phyloP scores from a whole-genome alignment of 202 grass and related monocot species.

The Hordeum pubiflorum region DNA sequence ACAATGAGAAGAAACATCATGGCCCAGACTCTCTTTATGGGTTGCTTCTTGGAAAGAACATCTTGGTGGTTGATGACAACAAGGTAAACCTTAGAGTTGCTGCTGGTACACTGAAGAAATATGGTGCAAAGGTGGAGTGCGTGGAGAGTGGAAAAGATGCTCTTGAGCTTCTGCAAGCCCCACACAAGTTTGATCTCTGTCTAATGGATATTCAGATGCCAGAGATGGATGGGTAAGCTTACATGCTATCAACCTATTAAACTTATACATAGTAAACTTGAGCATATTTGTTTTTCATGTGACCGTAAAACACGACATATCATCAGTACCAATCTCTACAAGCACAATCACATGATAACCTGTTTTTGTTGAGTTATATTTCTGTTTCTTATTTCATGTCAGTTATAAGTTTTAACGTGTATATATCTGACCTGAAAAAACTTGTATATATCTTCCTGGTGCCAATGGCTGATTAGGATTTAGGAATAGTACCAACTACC shows the following conservation, averaged over 20 bases:
- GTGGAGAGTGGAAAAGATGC: slow-evolving; percentile 92
- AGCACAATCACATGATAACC: background rate
- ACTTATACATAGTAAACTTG: background rate
- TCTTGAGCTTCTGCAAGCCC: slow-evolving; percentile 64
- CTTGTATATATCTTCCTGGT: background rate
- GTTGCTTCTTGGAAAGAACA: slow-evolving; percentile 75
- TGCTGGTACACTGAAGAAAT: slow-evolving; percentile 83
- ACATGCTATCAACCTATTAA: background rate
- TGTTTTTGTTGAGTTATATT: background rate
- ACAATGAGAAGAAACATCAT: slow-evolving; percentile 47
- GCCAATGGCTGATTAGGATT: background rate
- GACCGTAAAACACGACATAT: background rate
- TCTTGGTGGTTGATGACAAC: slow-evolving; percentile 98
- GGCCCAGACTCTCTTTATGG: slow-evolving; percentile 44
- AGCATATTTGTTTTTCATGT: background rate
- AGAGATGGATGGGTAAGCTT: slow-evolving; percentile 96
- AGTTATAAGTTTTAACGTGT: background rate
- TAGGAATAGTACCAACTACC: background rate
- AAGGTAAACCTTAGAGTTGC: slow-evolving; percentile 94
- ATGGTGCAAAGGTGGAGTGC: slow-evolving; percentile 76
- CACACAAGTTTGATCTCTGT: slow-evolving; percentile 83
- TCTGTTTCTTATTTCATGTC: slow-evolving; percentile 1
- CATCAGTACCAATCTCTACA: background rate
- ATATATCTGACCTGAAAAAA: background rate
- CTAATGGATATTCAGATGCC: slow-evolving; percentile 99